phyloP scores from a whole-genome alignment of 352 stramenopile genomes.

The Globisporangium paddicum region DNA sequence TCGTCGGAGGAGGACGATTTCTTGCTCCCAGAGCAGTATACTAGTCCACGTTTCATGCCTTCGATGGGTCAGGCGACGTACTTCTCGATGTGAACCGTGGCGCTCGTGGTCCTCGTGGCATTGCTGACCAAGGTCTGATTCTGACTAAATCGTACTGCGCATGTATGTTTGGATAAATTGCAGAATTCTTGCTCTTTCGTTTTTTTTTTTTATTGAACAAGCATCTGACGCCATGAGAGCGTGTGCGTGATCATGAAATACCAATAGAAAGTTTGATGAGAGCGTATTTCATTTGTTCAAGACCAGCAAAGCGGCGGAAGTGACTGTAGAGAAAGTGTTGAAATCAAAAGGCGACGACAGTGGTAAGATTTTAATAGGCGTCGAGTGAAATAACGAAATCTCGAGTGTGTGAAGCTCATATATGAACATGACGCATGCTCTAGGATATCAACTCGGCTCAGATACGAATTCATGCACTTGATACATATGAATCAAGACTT shows the following conservation, averaged over 20 bases:
- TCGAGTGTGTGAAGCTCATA: not conserved
- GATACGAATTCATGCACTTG: not conserved
- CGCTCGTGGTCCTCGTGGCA: not conserved
- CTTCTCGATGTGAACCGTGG: not conserved
- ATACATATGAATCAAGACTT: not conserved
- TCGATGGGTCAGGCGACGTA: conserved; percentile 7
- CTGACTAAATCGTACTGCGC: not conserved
- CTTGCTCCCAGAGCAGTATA: not conserved
- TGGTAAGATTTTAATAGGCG: not conserved
- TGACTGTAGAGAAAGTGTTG: not conserved
- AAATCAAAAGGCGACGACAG: not conserved
- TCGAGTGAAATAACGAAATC: not conserved
- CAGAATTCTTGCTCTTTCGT: not conserved
- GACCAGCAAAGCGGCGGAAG: not conserved
- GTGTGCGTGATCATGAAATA: too few species aligned
- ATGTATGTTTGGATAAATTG: not conserved
- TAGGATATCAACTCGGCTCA: not conserved
- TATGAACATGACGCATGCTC: not conserved
- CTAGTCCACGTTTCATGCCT: conserved; percentile 7
- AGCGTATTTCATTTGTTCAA: not conserved
- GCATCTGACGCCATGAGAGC: too few species aligned
- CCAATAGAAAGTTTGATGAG: not conserved
- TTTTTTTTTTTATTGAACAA: not conserved
- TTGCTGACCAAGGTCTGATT: not conserved
- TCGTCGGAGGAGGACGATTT: conserved; percentile 9